These are phyloP conservation scores for Sechiopsis laciniata DNA, from an alignment of 306 rosid species.

Conservation along the genomic window DNA sequence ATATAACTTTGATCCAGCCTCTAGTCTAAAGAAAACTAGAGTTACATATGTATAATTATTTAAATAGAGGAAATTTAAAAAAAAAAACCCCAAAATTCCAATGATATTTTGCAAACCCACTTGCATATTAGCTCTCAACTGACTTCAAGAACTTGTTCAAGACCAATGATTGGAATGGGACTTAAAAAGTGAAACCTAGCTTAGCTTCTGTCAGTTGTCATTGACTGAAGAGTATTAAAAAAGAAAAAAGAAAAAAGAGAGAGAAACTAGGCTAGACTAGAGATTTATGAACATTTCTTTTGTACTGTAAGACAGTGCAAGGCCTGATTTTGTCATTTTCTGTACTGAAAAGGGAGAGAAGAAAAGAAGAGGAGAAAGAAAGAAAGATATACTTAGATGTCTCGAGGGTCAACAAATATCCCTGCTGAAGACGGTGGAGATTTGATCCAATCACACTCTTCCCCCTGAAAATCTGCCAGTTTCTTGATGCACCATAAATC, in stretches of 20 bases:
- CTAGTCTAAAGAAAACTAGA: not conserved
- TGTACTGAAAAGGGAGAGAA: conserved; percentile 14
- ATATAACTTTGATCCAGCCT: not conserved
- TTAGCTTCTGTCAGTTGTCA: conserved; percentile 17
- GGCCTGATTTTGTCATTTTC: not conserved
- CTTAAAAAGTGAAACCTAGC: conserved; percentile 18
- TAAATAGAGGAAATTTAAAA: not conserved
- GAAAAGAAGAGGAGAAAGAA: not conserved
- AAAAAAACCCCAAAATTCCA: not conserved
- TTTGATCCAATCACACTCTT: conserved; percentile 20
- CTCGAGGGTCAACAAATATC: conserved; percentile 85
- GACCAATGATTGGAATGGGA: conserved; percentile 8
- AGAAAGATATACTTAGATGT: conserved; percentile 38
- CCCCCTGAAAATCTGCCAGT: conserved; percentile 31
- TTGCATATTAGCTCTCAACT: conserved; percentile 4
- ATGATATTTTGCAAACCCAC: not conserved
- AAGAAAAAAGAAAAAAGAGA: too few species aligned
- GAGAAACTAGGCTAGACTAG: not conserved
- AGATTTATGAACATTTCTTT: conserved; percentile 19
- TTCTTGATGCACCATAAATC: conserved; percentile 83
- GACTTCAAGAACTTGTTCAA: conserved; percentile 1
- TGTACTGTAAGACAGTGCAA: conserved; percentile 18
- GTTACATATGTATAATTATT: not conserved
- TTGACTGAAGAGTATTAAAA: not conserved
- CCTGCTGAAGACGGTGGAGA: conserved; percentile 43